These are phyloP conservation scores for Hibiscus tridactylites DNA, from an alignment of 345 rosid genomes.

Conservation along the genomic window DNA sequence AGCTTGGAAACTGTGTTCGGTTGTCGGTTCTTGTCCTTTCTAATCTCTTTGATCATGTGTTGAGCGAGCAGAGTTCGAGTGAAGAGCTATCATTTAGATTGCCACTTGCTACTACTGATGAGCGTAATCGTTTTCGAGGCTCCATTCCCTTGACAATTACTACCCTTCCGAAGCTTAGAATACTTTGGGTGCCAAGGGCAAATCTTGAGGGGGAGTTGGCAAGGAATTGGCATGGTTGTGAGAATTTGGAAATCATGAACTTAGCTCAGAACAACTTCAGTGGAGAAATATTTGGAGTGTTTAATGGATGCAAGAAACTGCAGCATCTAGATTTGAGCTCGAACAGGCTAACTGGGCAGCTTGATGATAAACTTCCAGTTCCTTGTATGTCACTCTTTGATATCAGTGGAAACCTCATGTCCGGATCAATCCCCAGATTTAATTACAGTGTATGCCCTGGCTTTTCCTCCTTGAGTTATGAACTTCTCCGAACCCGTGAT, in stretches of 20 bases:
- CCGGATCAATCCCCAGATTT: constrained; percentile 29
- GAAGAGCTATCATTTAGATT: not conserved
- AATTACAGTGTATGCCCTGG: constrained; percentile 14
- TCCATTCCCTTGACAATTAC: constrained; percentile 17
- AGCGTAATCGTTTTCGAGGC: constrained; percentile 26
- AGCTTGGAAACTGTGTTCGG: constrained; percentile 25
- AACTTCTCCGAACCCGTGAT: not conserved
- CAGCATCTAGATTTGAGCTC: constrained; percentile 25
- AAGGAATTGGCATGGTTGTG: constrained; percentile 21
- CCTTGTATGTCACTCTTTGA: constrained; percentile 33
- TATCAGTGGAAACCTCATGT: constrained; percentile 23
- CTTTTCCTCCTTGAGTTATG: not conserved
- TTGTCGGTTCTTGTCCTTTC: constrained; percentile 32
- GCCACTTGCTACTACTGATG: constrained; percentile 3
- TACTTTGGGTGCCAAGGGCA: constrained; percentile 29
- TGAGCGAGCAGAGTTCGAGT: not conserved
- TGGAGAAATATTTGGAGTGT: constrained; percentile 15
- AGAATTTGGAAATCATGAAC: constrained; percentile 26
- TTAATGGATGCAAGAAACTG: constrained; percentile 23
- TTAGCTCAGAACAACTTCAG: constrained; percentile 24
- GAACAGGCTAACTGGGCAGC: constrained; percentile 20
- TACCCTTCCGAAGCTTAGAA: constrained; percentile 20
- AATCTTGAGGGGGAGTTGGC: constrained; percentile 21
- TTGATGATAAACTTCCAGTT: constrained; percentile 18
- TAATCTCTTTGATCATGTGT: constrained; percentile 1